Evolutionary conservation across 2,329 filamentous ascomycete genomes (phyloP).

Genomic region (Xylaria sp.): DNA sequence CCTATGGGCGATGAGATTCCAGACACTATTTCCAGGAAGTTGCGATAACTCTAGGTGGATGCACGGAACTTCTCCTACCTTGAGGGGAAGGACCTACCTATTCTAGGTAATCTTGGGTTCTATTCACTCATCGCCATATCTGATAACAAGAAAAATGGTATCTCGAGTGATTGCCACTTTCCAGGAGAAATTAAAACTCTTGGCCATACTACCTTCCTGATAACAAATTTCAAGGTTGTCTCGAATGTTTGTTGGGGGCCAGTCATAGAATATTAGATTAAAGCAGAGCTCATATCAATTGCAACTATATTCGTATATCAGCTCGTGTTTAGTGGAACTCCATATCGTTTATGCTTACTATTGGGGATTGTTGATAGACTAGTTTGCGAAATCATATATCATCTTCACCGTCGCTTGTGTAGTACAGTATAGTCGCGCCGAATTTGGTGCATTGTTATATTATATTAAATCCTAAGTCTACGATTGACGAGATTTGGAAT

Average conservation of each 20-base stretch:
- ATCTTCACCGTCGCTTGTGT: neutral
- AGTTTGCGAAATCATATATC: slow-evolving; percentile 1
- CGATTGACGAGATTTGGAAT: neutral
- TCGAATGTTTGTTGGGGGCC: neutral
- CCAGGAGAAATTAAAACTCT: neutral
- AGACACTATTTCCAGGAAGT: neutral
- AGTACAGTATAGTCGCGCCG: neutral
- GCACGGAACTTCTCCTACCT: neutral
- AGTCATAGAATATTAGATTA: slow-evolving; percentile 4
- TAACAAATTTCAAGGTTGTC: slow-evolving; percentile 17
- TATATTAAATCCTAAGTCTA: neutral
- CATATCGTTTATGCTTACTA: slow-evolving; percentile 17
- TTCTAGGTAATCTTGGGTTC: slow-evolving; percentile 4
- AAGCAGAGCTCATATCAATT: neutral
- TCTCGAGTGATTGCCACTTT: neutral
- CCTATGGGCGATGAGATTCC: neutral
- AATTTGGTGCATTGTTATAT: neutral
- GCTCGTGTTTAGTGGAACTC: neutral
- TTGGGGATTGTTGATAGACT: slow-evolving; percentile 7
- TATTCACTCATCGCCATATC: neutral
- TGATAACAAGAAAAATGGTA: neutral
- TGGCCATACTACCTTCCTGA: neutral
- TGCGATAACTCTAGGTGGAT: neutral
- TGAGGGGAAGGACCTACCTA: neutral
- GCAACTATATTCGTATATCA: neutral